Evolutionary conservation across 148 eudicot species (phyloP), one percentile per base, ranked within the genome.

Genomic region (Amaranthus hypochondriacus): DNA sequence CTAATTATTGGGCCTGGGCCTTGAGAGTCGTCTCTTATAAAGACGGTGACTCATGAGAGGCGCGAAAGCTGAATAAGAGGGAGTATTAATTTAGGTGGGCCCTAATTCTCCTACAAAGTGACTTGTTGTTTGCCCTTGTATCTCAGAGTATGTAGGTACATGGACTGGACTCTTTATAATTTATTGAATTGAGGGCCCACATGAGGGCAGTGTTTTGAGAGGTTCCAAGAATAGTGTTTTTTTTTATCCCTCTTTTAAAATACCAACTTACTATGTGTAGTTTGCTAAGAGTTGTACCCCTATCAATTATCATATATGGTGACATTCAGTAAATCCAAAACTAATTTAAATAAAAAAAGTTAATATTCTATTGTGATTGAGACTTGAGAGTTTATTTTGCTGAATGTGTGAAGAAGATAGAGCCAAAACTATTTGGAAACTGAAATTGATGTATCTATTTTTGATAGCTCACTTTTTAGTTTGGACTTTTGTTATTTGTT

Each of bases 31-130:
- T 28, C 39, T 28, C 39, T 28, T 28, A 28, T 28, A 28, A 28
- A 28, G 39, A 28, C 39, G 39, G 1, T 28, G 1, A 0, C 39
- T 28, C 0, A 28, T 28, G 2, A 28, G 39, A 28, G 39, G 1
- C 39, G 39, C 2, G 39, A 0, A 28, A 28, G 39, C 39, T 28
- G 39, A 28, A 28, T 28, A 28, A 28, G 39, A 28, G 39, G 39
- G 1, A 28, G 39, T 28, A 28, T 28, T 28, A 28, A 61, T 18
- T 1, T 13, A 28, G 73, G 81, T 69, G 70, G 77, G 58, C 51
- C 67, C 42, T 70, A 2, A 4, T 73, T 47, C 57, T 78, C 69
- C 77, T 73, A 78, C 77, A 73, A 73, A 78, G 77, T 73, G 81
- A 78, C 65, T 78, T 73, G 69, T 68, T 69, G 68, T 68, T 58